phyloP scores from a whole-genome alignment of 805 yeast species.

The Teunomyces lycoperdinae region DNA sequence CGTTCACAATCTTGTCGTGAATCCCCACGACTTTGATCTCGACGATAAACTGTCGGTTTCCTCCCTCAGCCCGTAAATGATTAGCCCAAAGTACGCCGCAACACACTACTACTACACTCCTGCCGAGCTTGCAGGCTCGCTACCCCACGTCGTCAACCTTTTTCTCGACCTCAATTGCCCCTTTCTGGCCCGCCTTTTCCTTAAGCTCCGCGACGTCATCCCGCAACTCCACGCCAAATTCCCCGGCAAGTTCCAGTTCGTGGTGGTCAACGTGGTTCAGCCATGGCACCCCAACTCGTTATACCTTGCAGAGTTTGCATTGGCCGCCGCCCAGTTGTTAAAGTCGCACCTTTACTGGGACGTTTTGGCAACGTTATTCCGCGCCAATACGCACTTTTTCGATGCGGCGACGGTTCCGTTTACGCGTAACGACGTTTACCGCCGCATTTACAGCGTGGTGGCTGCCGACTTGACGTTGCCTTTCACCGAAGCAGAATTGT shows the following conservation, averaged over 20 bases:
- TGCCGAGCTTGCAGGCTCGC: constrained; percentile 14
- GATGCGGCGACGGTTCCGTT: constrained; percentile 58
- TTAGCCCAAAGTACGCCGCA: constrained; percentile 40
- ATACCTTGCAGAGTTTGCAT: constrained; percentile 64
- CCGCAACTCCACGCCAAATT: constrained; percentile 47
- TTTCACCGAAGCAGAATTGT: constrained; percentile 26
- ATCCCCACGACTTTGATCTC: constrained; percentile 2
- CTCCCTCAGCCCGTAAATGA: constrained; percentile 20
- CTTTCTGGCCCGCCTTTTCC: constrained; percentile 62
- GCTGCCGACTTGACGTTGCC: constrained; percentile 37
- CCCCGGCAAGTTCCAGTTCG: constrained; percentile 54
- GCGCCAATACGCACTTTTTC: constrained; percentile 51
- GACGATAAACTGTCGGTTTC: not conserved
- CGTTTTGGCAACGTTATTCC: constrained; percentile 55
- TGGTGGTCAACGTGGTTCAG: constrained; percentile 74
- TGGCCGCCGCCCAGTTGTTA: constrained; percentile 62
- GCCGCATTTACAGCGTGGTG: constrained; percentile 34
- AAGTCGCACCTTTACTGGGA: constrained; percentile 34
- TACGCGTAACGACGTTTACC: constrained; percentile 55
- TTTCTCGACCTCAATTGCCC: constrained; percentile 80
- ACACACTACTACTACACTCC: constrained; percentile 32
- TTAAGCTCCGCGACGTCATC: constrained; percentile 52
- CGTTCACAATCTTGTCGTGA: not conserved
- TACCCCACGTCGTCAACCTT: constrained; percentile 53
- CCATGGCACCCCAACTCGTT: constrained; percentile 87